Conservation (phyloP, 1,284 basidiomycete genomes). For the Anthracocystis setariae region DNA sequence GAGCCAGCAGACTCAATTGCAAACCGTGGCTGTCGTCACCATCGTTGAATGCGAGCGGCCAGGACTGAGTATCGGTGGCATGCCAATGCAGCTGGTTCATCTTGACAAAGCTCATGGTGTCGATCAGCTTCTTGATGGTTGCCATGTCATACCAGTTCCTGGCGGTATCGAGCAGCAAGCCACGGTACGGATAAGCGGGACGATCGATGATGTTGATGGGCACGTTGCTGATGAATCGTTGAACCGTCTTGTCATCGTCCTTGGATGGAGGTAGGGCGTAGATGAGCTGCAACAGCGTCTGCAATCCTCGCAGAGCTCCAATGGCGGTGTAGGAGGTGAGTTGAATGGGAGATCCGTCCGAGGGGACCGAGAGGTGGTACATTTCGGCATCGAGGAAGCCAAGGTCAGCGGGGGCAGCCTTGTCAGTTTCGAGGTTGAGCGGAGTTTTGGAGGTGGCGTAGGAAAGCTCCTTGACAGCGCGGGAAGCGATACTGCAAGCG, state of each 20-base stretch:
- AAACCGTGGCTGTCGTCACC: conserved; percentile 3
- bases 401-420: conserved; percentile 19
- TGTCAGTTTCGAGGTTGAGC: conserved; percentile 26
- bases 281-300: conserved; percentile 81
- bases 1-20: conserved; percentile 74
- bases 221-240: conserved; percentile 70
- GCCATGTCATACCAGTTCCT: conserved; percentile 72
- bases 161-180: conserved; percentile 82
- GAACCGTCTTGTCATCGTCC: background rate
- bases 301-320: conserved; percentile 81
- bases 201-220: conserved; percentile 69
- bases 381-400: conserved; percentile 70
- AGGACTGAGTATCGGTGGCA: conserved; percentile 74
- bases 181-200: conserved; percentile 72
- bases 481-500: conserved; percentile 24
- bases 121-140: conserved; percentile 79
- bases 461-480: conserved; percentile 19
- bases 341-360: conserved; percentile 73
- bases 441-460: conserved; percentile 13
- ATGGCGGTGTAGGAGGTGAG: conserved; percentile 78
- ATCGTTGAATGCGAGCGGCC: conserved; percentile 75
- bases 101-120: conserved; percentile 88
- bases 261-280: conserved; percentile 68
- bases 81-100: conserved; percentile 81
- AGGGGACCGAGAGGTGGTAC: conserved; percentile 76